Conservation (phyloP, 2,329 filamentous ascomycete species). For the Diaporthe batatas region DNA sequence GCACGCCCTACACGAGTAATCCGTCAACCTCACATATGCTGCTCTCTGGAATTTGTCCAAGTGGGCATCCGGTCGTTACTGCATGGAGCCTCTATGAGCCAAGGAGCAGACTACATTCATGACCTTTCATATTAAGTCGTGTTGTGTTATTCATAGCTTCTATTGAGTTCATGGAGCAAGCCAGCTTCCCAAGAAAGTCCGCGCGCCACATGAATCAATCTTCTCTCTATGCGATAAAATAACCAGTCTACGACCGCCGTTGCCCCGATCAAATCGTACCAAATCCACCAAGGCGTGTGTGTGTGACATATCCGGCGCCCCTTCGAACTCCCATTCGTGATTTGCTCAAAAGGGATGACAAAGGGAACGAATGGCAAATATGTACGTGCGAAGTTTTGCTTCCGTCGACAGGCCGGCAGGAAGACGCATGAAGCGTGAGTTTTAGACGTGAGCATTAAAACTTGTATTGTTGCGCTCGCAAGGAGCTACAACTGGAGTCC, state of each 20-base stretch:
- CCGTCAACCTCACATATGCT: too few relatives aligned
- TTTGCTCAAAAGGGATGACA: slow-evolving; percentile 8
- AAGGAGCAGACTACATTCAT: neutral
- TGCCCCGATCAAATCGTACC: neutral
- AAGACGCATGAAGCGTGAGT: neutral
- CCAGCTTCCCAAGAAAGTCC: neutral
- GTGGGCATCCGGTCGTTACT: neutral
- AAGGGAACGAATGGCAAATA: slow-evolving; percentile 29
- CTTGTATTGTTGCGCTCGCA: slow-evolving; percentile 16
- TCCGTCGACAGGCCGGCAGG: slow-evolving; percentile 24
- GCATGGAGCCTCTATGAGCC: neutral
- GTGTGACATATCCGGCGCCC: slow-evolving; percentile 1
- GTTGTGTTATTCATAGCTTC: slow-evolving; percentile 25
- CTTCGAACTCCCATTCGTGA: slow-evolving; percentile 15
- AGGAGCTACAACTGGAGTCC: neutral
- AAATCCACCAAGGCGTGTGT: neutral
- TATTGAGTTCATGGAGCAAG: slow-evolving; percentile 6
- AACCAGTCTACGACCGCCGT: slow-evolving; percentile 1
- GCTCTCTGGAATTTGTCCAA: neutral
- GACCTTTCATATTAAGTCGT: neutral
- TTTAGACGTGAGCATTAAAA: slow-evolving; percentile 32
- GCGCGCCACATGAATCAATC: slow-evolving; percentile 7
- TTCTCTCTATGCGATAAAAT: slow-evolving; percentile 17
- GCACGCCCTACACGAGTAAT: neutral
- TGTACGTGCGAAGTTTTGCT: slow-evolving; percentile 27